Percentiles rank a stretch among this genome's conserved stretches.
Evolutionary conservation across 192 early-diverging fungal species (phyloP).

Genomic region (Piromyces finnis): DNA sequence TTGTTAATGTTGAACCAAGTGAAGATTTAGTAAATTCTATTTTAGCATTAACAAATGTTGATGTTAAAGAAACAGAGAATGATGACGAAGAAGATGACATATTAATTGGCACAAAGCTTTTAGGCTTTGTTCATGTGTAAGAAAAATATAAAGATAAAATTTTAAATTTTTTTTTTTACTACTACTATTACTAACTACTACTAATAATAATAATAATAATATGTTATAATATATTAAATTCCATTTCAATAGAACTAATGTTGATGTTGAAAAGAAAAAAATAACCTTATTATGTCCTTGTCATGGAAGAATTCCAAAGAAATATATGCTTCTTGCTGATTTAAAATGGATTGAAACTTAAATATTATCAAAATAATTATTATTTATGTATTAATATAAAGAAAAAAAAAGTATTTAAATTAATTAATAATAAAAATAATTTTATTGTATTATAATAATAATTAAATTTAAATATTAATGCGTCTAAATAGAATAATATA

Average conservation of each 20-base stretch:
- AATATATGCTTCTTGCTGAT: conserved; percentile 60
- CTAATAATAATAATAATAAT: no score
- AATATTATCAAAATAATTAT: no score
- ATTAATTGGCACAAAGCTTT: conserved; percentile 43
- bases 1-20: conserved; percentile 59
- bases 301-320: conserved; percentile 69
- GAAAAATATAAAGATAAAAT: conserved; percentile 1
- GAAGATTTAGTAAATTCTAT: conserved; percentile 73
- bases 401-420: no score
- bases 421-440: no score
- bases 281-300: conserved; percentile 72
- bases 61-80: conserved; percentile 14
- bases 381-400: no score
- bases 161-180: no score
- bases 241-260: conserved; percentile 28
- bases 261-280: conserved; percentile 63
- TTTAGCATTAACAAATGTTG: conserved; percentile 58
- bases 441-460: no score
- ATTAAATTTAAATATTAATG: no score
- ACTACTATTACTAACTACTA: no score
- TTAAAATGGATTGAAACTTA: conserved; percentile 53
- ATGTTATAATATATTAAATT: no score
- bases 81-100: conserved; percentile 18
- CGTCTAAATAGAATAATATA: no score
- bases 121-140: conserved; percentile 75